Conservation (phyloP, 1,284 basidiomycete genomes). For the Irpex sp. region DNA sequence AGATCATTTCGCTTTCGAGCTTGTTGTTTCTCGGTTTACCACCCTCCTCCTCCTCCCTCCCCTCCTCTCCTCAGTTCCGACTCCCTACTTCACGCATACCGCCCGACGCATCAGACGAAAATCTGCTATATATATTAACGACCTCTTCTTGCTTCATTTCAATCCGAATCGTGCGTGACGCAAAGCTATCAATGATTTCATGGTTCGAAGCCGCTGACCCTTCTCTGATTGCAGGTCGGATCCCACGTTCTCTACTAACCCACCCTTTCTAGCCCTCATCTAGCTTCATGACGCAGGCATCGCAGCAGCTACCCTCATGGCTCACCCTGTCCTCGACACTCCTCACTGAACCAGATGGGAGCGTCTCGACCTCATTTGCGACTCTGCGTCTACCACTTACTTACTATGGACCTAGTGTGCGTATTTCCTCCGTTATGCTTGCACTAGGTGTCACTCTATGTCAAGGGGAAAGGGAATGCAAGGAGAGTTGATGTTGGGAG, state of each 20-base stretch:
- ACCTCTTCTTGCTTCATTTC: background rate
- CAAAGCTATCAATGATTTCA: background rate
- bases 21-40: background rate
- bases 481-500: background rate
- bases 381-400: constrained; percentile 58
- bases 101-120: background rate
- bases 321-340: constrained; percentile 47
- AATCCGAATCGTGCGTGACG: background rate
- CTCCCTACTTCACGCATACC: background rate
- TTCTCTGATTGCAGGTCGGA: constrained; percentile 6
- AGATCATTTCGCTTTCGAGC: too few relatives aligned
- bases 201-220: constrained; percentile 5
- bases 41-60: background rate
- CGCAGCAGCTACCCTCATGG: constrained; percentile 63
- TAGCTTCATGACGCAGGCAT: constrained; percentile 45
- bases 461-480: too few relatives aligned
- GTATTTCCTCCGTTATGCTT: constrained; percentile 24
- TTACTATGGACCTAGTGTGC: constrained; percentile 69
- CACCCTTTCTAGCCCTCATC: constrained; percentile 10
- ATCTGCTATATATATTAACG: background rate
- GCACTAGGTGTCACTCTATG: background rate
- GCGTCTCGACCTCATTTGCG: constrained; percentile 43
- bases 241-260: constrained; percentile 27
- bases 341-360: constrained; percentile 44
- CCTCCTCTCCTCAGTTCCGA: background rate